Percentiles rank a stretch among this genome's conserved stretches.
phyloP scores from a whole-genome alignment of 768 basidiomycete genomes.

The Suillus alpinus region DNA sequence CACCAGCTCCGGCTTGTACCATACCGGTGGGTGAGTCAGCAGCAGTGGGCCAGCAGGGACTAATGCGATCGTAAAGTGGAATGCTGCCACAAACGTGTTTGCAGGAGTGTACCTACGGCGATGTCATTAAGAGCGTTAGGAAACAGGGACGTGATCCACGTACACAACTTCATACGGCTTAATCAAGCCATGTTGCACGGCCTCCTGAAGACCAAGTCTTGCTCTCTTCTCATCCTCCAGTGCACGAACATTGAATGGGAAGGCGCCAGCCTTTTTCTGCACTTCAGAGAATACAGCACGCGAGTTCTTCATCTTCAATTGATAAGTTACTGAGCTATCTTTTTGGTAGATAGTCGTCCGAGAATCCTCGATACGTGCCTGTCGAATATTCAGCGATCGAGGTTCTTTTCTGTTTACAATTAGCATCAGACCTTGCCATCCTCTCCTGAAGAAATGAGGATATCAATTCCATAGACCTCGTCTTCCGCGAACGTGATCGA shows the following conservation, averaged over 20 bases:
- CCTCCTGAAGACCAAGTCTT: slow-evolving; percentile 93
- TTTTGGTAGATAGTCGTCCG: slow-evolving; percentile 93
- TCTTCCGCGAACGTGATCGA: slow-evolving; percentile 83
- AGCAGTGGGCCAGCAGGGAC: slow-evolving; percentile 85
- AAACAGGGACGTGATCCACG: slow-evolving; percentile 29
- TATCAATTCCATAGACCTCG: slow-evolving; percentile 94
- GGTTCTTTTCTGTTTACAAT: background rate
- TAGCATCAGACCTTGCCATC: slow-evolving; percentile 74
- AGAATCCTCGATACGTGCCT: slow-evolving; percentile 89
- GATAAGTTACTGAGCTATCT: slow-evolving; percentile 83
- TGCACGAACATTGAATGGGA: slow-evolving; percentile 95
- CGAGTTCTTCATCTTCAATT: slow-evolving; percentile 97
- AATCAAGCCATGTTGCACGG: slow-evolving; percentile 89
- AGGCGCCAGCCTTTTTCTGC: slow-evolving; percentile 95
- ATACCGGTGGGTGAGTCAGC: slow-evolving; percentile 83
- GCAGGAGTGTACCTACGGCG: slow-evolving; percentile 69
- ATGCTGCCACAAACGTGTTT: slow-evolving; percentile 86
- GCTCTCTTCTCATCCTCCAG: slow-evolving; percentile 96
- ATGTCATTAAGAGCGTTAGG: slow-evolving; percentile 2
- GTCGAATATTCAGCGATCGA: slow-evolving; percentile 2
- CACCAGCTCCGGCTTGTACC: slow-evolving; percentile 92
- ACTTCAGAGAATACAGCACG: slow-evolving; percentile 96
- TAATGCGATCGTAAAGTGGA: slow-evolving; percentile 96
- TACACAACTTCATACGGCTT: slow-evolving; percentile 95
- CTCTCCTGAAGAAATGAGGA: slow-evolving; percentile 82